These are phyloP conservation scores for Ganoderma meredithae DNA, from an alignment of 1,284 basidiomycete species.

Conservation along the genomic window DNA sequence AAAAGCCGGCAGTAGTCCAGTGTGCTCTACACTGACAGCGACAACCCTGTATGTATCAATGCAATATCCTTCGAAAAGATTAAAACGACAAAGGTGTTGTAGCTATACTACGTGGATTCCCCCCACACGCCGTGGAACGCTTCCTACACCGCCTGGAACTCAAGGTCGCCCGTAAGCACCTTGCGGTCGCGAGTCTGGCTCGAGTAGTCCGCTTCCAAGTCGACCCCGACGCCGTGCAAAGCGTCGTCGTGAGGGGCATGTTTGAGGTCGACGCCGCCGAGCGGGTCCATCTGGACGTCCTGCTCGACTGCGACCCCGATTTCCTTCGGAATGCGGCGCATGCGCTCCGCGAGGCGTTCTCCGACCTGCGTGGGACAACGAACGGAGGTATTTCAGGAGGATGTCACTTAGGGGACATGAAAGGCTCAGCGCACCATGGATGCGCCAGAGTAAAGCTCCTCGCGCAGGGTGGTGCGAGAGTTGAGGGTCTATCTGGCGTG, in stretches of 20 bases:
- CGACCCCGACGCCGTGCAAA: neutral
- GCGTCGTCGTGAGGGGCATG: neutral
- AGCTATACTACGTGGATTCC: neutral
- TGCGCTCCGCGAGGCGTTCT: conserved; percentile 14
- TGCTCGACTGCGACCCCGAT: conserved; percentile 25
- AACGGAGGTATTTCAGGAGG: too few relatives aligned
- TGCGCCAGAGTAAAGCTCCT: conserved; percentile 20
- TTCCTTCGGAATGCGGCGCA: conserved; percentile 22
- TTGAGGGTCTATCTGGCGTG: conserved; percentile 20
- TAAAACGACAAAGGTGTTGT: neutral
- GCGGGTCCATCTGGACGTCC: conserved; percentile 20
- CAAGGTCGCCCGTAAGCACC: neutral
- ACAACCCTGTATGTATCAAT: too few relatives aligned
- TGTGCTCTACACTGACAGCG: too few relatives aligned
- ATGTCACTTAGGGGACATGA: too few relatives aligned
- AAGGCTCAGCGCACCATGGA: conserved; percentile 5
- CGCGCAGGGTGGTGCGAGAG: conserved; percentile 25
- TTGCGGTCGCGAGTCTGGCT: neutral
- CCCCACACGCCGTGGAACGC: neutral
- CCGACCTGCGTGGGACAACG: neutral
- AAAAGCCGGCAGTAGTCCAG: too few relatives aligned
- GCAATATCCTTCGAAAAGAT: neutral
- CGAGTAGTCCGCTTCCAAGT: neutral
- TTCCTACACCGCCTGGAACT: neutral
- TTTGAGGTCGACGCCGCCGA: conserved; percentile 20